A percentile compares a stretch with the other conserved stretches of the same genome.
phyloP scores from a whole-genome alignment of 345 rosid genomes.

The Hypericum androsaemum region DNA sequence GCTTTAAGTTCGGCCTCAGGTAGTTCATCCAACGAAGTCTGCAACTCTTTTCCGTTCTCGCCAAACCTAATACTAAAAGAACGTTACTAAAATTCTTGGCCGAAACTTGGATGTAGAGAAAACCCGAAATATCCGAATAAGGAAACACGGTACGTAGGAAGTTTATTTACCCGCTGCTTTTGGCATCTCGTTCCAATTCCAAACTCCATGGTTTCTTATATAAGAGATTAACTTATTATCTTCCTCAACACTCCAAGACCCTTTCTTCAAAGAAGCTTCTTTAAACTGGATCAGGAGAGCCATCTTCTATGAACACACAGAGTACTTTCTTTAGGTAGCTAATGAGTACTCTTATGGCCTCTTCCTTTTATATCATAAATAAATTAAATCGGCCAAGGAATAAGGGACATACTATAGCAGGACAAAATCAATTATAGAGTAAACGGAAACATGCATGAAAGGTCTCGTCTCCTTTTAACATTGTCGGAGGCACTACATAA shows the following conservation, averaged over 20 bases:
- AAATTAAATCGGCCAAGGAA: too few relatives aligned
- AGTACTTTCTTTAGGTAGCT: too few relatives aligned
- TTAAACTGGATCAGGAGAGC: too few relatives aligned
- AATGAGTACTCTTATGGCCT: too few relatives aligned
- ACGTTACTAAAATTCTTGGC: not conserved
- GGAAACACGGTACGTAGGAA: not conserved
- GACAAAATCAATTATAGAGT: too few relatives aligned
- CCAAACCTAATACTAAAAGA: conserved; percentile 28
- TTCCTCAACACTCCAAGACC: conserved; percentile 31
- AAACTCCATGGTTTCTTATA: conserved; percentile 22
- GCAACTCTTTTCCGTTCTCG: conserved; percentile 59
- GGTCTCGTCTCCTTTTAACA: too few relatives aligned
- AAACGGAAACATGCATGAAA: too few relatives aligned
- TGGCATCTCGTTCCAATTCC: conserved; percentile 37
- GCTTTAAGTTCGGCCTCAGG: conserved; percentile 43
- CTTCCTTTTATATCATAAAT: too few relatives aligned
- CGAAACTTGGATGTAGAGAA: not conserved
- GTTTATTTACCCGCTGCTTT: conserved; percentile 25
- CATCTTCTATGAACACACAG: too few relatives aligned
- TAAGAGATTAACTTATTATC: conserved; percentile 26
- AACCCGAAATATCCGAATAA: not conserved
- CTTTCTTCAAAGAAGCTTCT: conserved; percentile 16
- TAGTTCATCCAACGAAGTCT: conserved; percentile 65
- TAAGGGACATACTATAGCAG: too few relatives aligned
- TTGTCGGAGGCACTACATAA: too few relatives aligned